Conservation (phyloP, 805 yeast genomes). For the Ogataea methylovora region DNA sequence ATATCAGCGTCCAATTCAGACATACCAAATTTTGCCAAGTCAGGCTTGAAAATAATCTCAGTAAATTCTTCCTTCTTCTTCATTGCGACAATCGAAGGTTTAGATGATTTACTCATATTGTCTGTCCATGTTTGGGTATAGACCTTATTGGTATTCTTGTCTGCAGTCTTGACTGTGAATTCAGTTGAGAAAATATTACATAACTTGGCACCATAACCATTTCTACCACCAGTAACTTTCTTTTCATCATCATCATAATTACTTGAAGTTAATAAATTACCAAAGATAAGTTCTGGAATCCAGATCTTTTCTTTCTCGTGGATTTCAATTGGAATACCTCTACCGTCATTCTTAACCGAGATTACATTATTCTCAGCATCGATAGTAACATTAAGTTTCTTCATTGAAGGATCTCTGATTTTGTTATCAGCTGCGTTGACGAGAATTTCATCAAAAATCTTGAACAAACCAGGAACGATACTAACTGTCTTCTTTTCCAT, state of each 20-base stretch:
- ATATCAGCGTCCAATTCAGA: conserved; percentile 74
- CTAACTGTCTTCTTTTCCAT: conserved; percentile 57
- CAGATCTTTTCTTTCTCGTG: conserved; percentile 88
- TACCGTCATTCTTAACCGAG: conserved; percentile 85
- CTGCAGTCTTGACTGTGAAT: conserved; percentile 85
- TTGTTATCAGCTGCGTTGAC: conserved; percentile 99
- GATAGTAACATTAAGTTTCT: conserved; percentile 73
- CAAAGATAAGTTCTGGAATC: conserved; percentile 94
- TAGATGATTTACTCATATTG: conserved; percentile 74
- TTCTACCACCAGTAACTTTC: conserved; percentile 97
- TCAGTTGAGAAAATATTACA: conserved; percentile 93
- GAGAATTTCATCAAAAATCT: conserved; percentile 92
- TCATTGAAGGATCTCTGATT: conserved; percentile 90
- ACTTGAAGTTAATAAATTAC: conserved; percentile 88
- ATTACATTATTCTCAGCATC: conserved; percentile 68
- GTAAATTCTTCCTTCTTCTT: conserved; percentile 70
- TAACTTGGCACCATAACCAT: conserved; percentile 95
- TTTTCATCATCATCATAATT: conserved; percentile 93
- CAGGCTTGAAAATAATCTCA: conserved; percentile 83
- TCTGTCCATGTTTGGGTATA: conserved; percentile 82
- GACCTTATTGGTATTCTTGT: conserved; percentile 48
- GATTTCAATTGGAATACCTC: conserved; percentile 91
- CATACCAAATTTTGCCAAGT: conserved; percentile 79
- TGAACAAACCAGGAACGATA: conserved; percentile 93
- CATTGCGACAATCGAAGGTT: conserved; percentile 61